A percentile compares a stretch with the other conserved stretches of the same genome.
phyloP scores from a whole-genome alignment of 768 basidiomycete genomes.

The Boletus pseudo-olivaceus region DNA sequence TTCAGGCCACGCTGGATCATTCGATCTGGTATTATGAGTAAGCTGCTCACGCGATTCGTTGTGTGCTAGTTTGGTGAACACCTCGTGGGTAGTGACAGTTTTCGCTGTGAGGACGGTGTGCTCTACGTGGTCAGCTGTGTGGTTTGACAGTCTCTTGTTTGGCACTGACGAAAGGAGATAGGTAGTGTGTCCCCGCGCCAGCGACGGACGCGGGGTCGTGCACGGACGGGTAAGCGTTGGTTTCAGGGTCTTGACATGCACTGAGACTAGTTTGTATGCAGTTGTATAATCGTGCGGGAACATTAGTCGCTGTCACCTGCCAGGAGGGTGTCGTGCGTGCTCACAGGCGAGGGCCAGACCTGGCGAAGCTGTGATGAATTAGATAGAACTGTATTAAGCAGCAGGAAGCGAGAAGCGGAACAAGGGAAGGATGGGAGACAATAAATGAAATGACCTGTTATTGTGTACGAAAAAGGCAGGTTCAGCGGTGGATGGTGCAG shows the following conservation, averaged over 20 bases:
- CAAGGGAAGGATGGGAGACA: conserved; percentile 16
- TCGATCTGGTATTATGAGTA: conserved; percentile 78
- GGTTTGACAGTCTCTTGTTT: not conserved
- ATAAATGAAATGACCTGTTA: conserved; percentile 21
- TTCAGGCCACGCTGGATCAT: conserved; percentile 66
- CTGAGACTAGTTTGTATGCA: conserved; percentile 27
- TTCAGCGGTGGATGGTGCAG: not conserved
- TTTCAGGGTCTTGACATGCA: not conserved
- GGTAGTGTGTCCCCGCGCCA: conserved; percentile 63
- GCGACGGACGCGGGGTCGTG: conserved; percentile 64
- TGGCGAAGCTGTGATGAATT: conserved; percentile 19
- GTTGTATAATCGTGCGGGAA: conserved; percentile 68
- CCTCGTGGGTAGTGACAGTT: conserved; percentile 49
- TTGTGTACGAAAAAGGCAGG: conserved; percentile 31
- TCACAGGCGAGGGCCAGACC: conserved; percentile 43
- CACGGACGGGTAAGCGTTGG: conserved; percentile 60
- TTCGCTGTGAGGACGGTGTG: conserved; percentile 78
- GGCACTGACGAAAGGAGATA: conserved; percentile 23
- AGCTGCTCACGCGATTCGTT: conserved; percentile 17
- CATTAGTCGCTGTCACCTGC: conserved; percentile 67
- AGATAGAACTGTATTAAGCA: conserved; percentile 11
- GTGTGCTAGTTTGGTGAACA: conserved; percentile 1
- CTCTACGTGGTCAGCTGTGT: conserved; percentile 61
- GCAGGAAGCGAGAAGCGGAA: conserved; percentile 17
- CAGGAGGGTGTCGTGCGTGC: conserved; percentile 80